These are phyloP conservation scores for Triticum turgidum DNA, from an alignment of 176 grass and related monocot genomes.

Conservation along the genomic window DNA sequence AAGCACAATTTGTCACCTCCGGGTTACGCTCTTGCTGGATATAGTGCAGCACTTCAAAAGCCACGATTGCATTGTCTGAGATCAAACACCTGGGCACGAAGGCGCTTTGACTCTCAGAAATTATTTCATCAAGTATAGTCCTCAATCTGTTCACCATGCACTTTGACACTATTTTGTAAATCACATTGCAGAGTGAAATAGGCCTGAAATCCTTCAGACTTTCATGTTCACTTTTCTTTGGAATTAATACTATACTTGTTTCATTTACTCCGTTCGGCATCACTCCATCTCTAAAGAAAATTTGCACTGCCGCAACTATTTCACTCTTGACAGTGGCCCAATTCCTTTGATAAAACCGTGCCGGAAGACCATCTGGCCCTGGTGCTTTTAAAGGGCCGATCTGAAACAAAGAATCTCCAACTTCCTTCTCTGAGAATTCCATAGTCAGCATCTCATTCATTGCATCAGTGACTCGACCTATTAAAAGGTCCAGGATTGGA, in stretches of 20 bases:
- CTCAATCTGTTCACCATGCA: background rate
- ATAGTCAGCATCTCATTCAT: background rate
- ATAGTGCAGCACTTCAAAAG: background rate
- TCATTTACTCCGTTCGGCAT: background rate
- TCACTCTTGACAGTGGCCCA: background rate
- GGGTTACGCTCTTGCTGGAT: background rate
- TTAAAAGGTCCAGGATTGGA: background rate
- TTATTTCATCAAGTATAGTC: background rate
- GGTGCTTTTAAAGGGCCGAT: background rate
- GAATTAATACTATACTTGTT: background rate
- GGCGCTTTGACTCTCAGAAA: too few species aligned
- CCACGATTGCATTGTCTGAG: background rate
- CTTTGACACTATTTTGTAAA: background rate
- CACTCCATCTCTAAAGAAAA: rapidly evolving
- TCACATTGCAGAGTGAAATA: background rate
- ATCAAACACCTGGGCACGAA: background rate
- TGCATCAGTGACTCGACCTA: background rate
- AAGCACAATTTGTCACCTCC: too few species aligned
- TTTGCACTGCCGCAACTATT: background rate
- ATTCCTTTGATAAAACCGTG: background rate
- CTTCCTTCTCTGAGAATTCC: background rate
- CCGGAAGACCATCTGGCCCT: background rate
- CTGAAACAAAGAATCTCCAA: background rate
- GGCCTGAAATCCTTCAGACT: background rate
- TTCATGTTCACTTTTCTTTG: background rate